Evolutionary conservation across 2,329 filamentous ascomycete genomes (phyloP), one percentile per base, ranked within the genome.

Genomic region (Sporothrix variecibatus): DNA sequence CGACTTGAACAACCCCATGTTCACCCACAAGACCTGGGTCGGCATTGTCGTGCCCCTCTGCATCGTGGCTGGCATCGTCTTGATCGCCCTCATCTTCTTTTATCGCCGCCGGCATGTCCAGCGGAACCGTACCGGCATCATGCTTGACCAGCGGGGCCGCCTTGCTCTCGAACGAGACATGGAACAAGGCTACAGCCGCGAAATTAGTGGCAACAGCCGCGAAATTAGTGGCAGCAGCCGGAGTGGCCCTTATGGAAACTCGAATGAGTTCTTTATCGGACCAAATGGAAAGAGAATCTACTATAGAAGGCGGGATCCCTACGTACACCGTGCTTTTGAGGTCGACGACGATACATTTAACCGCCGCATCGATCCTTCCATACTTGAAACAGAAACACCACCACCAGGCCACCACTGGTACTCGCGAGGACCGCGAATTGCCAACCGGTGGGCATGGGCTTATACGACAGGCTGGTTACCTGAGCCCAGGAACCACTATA

Each of bases 391-490:
- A n/a, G n/a, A n/a, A n/a, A n/a, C n/a, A n/a, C n/a, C n/a, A n/a
- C n/a, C n/a, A n/a, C n/a, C n/a, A n/a, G n/a, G n/a, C n/a, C n/a
- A n/a, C n/a, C n/a, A n/a, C n/a, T 23, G 62, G 28, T 38, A 38
- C 34, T 20, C 71, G 70, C 58, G 62, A 7, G 51, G 34, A 34
- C 72, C 73, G 3, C 74, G 71, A 2, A 73, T 67, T 0, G 72
- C 58, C 38, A 76, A 75, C 67, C 73, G 76, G 26, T 76, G 76
- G 76, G 75, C 75, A 7, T 75, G 73, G 72, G 38, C 72, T 0
- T 28, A 67, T n/a, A 72, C 15, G 1, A 28, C 40, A 28, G 71
- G 67, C 46, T 23, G 71, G 46, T 2, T 56, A 1, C 58, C 11
- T 38, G 31, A 60, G 4, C 38, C 40, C 31, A 28, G 65, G 15